A percentile compares a stretch with the other conserved stretches of the same genome.
These are phyloP conservation scores for Cerioporus squamosus DNA, from an alignment of 1,284 basidiomycete genomes.

Conservation along the genomic window DNA sequence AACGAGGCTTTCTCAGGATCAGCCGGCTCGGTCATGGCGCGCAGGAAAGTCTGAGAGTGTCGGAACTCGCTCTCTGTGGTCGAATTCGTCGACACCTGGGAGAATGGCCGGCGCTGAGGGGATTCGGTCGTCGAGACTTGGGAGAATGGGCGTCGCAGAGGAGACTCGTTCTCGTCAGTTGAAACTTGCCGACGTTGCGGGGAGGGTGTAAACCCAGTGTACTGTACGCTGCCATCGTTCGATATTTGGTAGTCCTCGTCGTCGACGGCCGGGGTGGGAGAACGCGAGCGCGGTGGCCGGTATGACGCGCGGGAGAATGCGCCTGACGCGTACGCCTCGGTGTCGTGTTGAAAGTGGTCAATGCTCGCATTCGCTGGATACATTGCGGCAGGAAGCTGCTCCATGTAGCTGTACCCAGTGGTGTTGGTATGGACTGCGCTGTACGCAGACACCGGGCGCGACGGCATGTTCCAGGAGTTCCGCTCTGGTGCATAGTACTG, in stretches of 20 bases:
- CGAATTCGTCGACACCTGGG: conserved; percentile 11
- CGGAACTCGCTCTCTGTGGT: conserved; percentile 3
- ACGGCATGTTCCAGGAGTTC: conserved; percentile 21
- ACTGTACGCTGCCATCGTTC: conserved; percentile 56
- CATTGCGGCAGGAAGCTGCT: conserved; percentile 15
- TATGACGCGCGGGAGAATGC: conserved; percentile 53
- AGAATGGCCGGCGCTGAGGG: conserved; percentile 10
- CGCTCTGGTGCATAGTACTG: conserved; percentile 18
- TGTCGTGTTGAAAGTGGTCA: conserved; percentile 49
- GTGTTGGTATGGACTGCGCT: conserved; percentile 22
- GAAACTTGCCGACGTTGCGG: conserved; percentile 17
- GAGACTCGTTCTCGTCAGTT: conserved; percentile 27
- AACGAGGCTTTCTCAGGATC: conserved; percentile 30
- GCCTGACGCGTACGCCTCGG: conserved; percentile 70
- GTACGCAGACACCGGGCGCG: conserved; percentile 27
- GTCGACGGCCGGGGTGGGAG: conserved; percentile 72
- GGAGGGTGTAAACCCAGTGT: conserved; percentile 44
- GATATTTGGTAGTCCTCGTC: conserved; percentile 70
- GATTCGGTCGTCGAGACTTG: conserved; percentile 12
- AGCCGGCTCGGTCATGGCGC: conserved; percentile 21
- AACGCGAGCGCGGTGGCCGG: conserved; percentile 62
- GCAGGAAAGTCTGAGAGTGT: conserved; percentile 14
- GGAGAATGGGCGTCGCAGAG: conserved; percentile 10
- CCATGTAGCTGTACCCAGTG: conserved; percentile 22
- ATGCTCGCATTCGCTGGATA: conserved; percentile 28